Base-by-base conservation (phyloP, 2,329 filamentous ascomycete genomes). In the Aspergillus calidoustus region DNA sequence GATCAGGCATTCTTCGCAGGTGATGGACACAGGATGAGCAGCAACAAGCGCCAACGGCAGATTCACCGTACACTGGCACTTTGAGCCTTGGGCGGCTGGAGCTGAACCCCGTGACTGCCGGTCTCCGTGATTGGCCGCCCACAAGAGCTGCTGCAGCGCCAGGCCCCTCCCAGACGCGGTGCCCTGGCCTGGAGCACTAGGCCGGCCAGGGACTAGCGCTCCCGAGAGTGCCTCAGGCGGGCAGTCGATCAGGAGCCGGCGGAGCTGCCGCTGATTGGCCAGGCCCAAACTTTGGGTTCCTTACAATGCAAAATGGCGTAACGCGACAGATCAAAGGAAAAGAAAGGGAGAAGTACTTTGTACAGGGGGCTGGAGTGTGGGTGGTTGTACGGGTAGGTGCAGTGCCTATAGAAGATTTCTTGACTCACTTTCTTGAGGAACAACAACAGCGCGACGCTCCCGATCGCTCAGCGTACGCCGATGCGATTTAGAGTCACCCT, bases 41-140 rank as follows among this genome's bases (percentile, higher is more conserved):
- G 57, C 59, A 56, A 57, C 59, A 61, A 61, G 59, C 59, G 59
- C 34, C 59, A 57, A 54, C 44, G 59, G 54, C 60, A 63, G 64
- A 64, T 52, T 51, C 49, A n/a, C 48, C 22, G 19, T 23, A 46
- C 23, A 13, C 25, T 17, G 64, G 58, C 66, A 15, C 34, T 41
- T 41, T 13, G 34, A 25, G 46, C 30, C 38, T 41, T 53, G 50
- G 50, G 66, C 62, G 62, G 64, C 68, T 62, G 64, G 62, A 63
- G 64, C 62, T 59, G 70, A 74, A 72, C 73, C 50, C 73, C 74
- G 73, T 74, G 73, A 75, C 73, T 71, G 69, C 69, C 68, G 71
- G 65, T 51, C 62, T 59, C 73, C 73, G 73, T 75, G 73, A 75
- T 72, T 72, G 69, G 71, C 68, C 71, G 66, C 56, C 63, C 62